These are phyloP conservation scores for Phytophthora litchii DNA, from an alignment of 352 stramenopile species.

Conservation along the genomic window DNA sequence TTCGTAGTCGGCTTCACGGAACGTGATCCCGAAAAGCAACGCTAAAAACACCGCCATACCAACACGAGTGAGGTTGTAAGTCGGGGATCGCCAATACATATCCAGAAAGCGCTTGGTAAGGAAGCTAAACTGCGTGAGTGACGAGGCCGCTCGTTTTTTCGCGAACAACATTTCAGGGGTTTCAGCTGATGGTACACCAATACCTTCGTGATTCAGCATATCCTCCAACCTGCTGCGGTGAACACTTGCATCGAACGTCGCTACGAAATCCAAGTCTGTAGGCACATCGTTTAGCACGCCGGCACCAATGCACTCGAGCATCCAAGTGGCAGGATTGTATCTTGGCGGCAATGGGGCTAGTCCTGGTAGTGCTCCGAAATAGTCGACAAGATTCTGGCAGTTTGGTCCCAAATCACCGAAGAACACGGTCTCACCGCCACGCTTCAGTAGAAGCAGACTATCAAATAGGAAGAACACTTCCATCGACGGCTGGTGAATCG, in stretches of 20 bases:
- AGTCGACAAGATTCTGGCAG: background rate
- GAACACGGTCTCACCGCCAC: background rate
- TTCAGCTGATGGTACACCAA: constrained; percentile 22
- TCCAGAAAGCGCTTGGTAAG: constrained; percentile 31
- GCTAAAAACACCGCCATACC: constrained; percentile 76
- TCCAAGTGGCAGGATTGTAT: background rate
- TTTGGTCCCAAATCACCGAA: background rate
- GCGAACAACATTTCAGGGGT: constrained; percentile 31
- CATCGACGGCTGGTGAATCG: background rate
- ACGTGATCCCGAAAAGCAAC: constrained; percentile 79
- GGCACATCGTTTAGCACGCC: background rate
- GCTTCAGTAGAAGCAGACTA: background rate
- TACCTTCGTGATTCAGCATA: constrained; percentile 23
- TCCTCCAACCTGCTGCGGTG: constrained; percentile 16
- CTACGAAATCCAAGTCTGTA: background rate
- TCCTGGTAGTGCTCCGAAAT: background rate
- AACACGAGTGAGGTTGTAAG: constrained; percentile 87
- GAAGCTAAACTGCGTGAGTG: constrained; percentile 31
- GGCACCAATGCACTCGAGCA: background rate
- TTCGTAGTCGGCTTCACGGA: constrained; percentile 36
- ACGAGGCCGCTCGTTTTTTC: constrained; percentile 33
- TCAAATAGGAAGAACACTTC: background rate
- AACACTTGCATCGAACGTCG: background rate
- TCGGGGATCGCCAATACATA: constrained; percentile 75
- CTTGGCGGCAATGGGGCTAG: background rate